phyloP scores from a whole-genome alignment of 768 basidiomycete species.

The Lactarius vividus region DNA sequence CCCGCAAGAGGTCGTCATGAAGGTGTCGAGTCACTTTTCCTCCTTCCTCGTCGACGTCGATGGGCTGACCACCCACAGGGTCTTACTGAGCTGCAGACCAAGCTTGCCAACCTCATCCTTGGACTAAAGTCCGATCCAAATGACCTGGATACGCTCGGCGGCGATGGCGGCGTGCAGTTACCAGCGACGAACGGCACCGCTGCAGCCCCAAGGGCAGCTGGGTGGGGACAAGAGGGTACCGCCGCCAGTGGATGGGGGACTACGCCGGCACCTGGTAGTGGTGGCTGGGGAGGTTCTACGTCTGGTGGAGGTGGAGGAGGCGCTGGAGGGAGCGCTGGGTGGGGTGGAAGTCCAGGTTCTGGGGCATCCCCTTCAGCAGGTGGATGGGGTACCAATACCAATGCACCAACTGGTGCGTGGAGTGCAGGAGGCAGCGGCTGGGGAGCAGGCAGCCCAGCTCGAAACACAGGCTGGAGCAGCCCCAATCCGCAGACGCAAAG shows the following conservation, averaged over 20 bases:
- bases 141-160: conserved; percentile 49
- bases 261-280: conserved; percentile 9
- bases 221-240: conserved; percentile 17
- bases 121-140: conserved; percentile 52
- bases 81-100: conserved; percentile 72
- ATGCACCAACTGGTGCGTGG: conserved; percentile 38
- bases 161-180: conserved; percentile 31
- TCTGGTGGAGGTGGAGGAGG: conserved; percentile 15
- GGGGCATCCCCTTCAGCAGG: conserved; percentile 30
- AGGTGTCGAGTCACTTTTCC: conserved; percentile 43
- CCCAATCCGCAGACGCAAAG: conserved; percentile 30
- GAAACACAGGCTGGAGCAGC: conserved; percentile 35
- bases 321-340: conserved; percentile 15
- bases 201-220: conserved; percentile 19
- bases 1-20: conserved; percentile 87
- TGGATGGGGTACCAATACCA: conserved; percentile 35
- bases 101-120: conserved; percentile 75
- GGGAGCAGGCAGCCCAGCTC: conserved; percentile 31
- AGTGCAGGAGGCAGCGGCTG: conserved; percentile 33
- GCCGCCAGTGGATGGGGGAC: conserved; percentile 22
- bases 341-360: conserved; percentile 23
- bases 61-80: conserved; percentile 47
- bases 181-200: conserved; percentile 18
- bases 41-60: background rate
- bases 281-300: conserved; percentile 20